These are phyloP conservation scores for Fusarium sp. DNA, from an alignment of 2,329 filamentous ascomycete species.

Conservation along the genomic window DNA sequence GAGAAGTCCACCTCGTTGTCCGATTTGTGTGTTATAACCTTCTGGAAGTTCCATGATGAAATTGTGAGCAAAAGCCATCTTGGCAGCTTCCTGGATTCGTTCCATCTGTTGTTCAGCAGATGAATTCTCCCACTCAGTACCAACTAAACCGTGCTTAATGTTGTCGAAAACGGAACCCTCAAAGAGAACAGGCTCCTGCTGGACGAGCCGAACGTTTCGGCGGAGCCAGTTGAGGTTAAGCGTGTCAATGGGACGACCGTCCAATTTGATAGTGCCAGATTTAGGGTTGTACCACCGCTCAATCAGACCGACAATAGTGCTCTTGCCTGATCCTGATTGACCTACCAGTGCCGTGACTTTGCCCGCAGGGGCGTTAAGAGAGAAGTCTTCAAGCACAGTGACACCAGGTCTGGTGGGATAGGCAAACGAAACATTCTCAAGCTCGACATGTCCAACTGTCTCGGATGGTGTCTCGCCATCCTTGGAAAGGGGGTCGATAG, in stretches of 20 bases:
- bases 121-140: constrained; percentile 51
- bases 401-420: constrained; percentile 57
- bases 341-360: constrained; percentile 56
- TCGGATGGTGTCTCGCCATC: constrained; percentile 44
- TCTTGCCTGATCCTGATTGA: constrained; percentile 52
- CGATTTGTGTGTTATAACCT: constrained; percentile 65
- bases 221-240: constrained; percentile 53
- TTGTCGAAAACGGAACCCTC: constrained; percentile 63
- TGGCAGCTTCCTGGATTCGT: constrained; percentile 57
- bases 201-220: constrained; percentile 50
- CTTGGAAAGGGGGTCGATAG: constrained; percentile 49
- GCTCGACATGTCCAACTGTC: constrained; percentile 47
- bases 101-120: constrained; percentile 53
- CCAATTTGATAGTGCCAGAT: constrained; percentile 48
- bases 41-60: constrained; percentile 59
- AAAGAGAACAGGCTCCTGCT: constrained; percentile 56
- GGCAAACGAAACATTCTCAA: constrained; percentile 54
- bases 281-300: constrained; percentile 52
- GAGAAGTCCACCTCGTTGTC: constrained; percentile 69
- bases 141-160: constrained; percentile 60
- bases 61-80: constrained; percentile 59
- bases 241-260: constrained; percentile 46
- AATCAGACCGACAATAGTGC: constrained; percentile 51
- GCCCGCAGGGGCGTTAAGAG: constrained; percentile 54
- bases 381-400: constrained; percentile 54